A percentile compares a stretch with the other conserved stretches of the same genome.
phyloP scores from a whole-genome alignment of 208 protist species.

The Crithidia mellificae region DNA sequence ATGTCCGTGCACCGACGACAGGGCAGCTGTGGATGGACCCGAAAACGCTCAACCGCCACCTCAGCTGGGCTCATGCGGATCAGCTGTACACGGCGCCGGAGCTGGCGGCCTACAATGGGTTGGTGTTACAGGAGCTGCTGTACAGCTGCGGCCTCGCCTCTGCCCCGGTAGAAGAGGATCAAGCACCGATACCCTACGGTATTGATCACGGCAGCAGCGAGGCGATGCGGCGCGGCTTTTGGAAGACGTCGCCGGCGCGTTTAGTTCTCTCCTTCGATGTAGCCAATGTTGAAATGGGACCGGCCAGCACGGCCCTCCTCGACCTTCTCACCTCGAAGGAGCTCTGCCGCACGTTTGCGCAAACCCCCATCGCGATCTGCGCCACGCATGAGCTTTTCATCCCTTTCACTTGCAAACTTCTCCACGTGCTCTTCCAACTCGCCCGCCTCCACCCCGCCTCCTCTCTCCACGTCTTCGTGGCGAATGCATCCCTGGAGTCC shows the following conservation, averaged over 20 bases:
- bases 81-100: slow-evolving; percentile 46
- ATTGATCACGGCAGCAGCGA: no score
- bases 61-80: slow-evolving; percentile 63
- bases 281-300: slow-evolving; percentile 70
- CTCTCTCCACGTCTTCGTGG: slow-evolving; percentile 70
- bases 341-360: slow-evolving; percentile 36
- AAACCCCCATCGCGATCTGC: slow-evolving; percentile 55
- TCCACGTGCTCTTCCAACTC: slow-evolving; percentile 71
- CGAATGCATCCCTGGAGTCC: slow-evolving; percentile 60
- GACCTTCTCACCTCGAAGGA: slow-evolving; percentile 44
- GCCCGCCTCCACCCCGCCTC: slow-evolving; percentile 58
- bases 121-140: slow-evolving; percentile 36
- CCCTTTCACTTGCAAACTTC: slow-evolving; percentile 52
- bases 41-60: slow-evolving; percentile 50
- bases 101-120: slow-evolving; percentile 52
- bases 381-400: slow-evolving; percentile 80
- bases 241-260: slow-evolving; percentile 26
- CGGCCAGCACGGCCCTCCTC: slow-evolving; percentile 31
- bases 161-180: not conserved
- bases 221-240: not conserved
- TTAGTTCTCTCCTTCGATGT: slow-evolving; percentile 71
- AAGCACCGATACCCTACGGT: no score
- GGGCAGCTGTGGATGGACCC: slow-evolving; percentile 36
- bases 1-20: no score
- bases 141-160: slow-evolving; percentile 24